A percentile compares a stretch with the other conserved stretches of the same genome.
phyloP scores from a whole-genome alignment of 768 basidiomycete genomes.

The Termitomyces sp. region DNA sequence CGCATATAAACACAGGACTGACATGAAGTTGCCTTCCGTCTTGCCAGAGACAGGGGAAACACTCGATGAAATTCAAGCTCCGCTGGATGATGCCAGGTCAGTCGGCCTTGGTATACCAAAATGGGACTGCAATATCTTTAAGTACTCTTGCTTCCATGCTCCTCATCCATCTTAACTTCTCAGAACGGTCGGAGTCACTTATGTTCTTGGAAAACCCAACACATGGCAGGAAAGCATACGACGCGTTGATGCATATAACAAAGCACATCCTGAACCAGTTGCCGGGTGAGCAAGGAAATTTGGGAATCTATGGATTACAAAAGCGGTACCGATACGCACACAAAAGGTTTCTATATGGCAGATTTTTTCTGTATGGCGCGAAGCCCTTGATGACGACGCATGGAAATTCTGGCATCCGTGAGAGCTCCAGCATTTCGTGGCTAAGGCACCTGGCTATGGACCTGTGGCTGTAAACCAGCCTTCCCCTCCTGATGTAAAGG shows the following conservation, averaged over 20 bases:
- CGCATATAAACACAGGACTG: neutral
- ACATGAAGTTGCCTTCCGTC: neutral
- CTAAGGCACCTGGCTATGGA: neutral
- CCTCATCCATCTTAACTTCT: neutral
- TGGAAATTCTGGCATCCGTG: neutral
- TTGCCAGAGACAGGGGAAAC: neutral
- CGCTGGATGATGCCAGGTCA: constrained; percentile 1
- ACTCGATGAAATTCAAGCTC: neutral
- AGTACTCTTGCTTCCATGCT: constrained; percentile 4
- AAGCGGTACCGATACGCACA: neutral
- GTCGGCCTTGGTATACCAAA: neutral
- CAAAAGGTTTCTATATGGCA: constrained; percentile 6
- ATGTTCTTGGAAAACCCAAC: neutral
- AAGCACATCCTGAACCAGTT: neutral
- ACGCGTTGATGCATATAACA: neutral
- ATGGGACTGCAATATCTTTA: neutral
- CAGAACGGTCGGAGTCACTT: neutral
- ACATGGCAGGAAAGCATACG: neutral
- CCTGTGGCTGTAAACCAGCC: neutral
- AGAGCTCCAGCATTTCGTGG: neutral
- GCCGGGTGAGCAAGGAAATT: neutral
- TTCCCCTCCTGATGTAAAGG: neutral
- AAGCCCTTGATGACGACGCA: constrained; percentile 1
- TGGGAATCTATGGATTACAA: constrained; percentile 3
- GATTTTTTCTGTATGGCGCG: neutral